Conservation (phyloP, 2,329 filamentous ascomycete genomes). For the Talaromyces sp. region DNA sequence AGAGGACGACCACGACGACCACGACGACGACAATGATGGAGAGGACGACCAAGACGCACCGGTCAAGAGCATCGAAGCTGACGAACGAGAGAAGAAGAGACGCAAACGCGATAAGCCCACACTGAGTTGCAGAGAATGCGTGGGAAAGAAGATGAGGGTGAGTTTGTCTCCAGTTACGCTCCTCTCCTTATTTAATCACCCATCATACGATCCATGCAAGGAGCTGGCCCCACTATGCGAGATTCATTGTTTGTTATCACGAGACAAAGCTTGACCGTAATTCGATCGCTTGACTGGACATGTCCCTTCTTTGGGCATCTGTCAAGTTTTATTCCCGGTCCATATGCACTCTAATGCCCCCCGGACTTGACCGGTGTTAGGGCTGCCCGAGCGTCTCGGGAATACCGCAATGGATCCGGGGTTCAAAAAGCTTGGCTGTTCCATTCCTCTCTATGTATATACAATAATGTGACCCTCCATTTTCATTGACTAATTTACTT, state of each 20-base stretch:
- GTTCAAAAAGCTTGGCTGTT: neutral
- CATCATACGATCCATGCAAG: neutral
- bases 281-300: neutral
- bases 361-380: neutral
- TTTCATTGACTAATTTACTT: neutral
- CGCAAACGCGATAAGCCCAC: conserved; percentile 18
- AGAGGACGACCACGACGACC: neutral
- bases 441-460: neutral
- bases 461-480: neutral
- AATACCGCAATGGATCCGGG: neutral
- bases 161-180: neutral
- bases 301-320: neutral
- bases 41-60: neutral
- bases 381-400: neutral
- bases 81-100: conserved; percentile 8
- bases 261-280: neutral
- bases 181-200: neutral
- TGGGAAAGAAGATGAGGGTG: conserved; percentile 19
- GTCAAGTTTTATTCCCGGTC: neutral
- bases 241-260: neutral
- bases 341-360: neutral
- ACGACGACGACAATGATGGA: neutral
- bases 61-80: neutral
- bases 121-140: conserved; percentile 18
- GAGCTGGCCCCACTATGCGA: neutral